Evolutionary conservation across 352 stramenopile genomes (phyloP), one percentile per base, ranked within the genome.

Genomic region (Pythium rhizo-oryzae): DNA sequence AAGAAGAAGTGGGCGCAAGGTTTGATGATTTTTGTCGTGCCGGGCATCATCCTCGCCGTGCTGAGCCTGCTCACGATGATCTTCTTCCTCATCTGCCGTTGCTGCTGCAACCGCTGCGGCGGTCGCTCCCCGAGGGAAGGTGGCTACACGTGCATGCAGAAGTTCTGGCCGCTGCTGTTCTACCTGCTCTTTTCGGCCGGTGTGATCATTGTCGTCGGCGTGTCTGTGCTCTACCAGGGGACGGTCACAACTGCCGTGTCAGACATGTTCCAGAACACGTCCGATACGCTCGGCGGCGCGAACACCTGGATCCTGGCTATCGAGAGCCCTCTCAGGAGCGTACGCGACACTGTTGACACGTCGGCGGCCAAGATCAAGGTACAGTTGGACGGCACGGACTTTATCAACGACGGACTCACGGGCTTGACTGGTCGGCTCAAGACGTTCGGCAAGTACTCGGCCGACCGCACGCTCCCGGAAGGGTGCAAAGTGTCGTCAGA

Each of bases 61-160:
- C 62, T 92, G 25, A 89, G 79, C 65, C 13, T 92, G 25, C 65
- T 92, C 39, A 90, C 79, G 30, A 87, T 91, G 72, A 59, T 92
- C 8, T 81, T 92, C 54, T 92, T 91, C 62, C 44, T 91, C 19
- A 72, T 90, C n/a, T 91, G 81, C 30, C 84, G 84, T 51, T 92
- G 81, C 73, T 91, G 84, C 71, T 92, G 84, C 81, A 91, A 91
- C 70, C 73, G 75, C 37, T 92, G 84, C 43, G 81, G 84, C 16
- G 81, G 82, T 9, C 82, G 84, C 19, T 77, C 66, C 19, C 77
- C 79, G 12, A 78, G 77, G 21, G 80, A 87, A 56, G 82, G 84
- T 2, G 84, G 82, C 21, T 92, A 92, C 75, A 81, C 74, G 19
- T 90, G 76, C 65, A 79, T 82, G 68, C 69, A 92, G 60, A 92